Evolutionary conservation across 371 early-diverging fungal species (phyloP).

Genomic region (Lichtheimia ramosa): DNA sequence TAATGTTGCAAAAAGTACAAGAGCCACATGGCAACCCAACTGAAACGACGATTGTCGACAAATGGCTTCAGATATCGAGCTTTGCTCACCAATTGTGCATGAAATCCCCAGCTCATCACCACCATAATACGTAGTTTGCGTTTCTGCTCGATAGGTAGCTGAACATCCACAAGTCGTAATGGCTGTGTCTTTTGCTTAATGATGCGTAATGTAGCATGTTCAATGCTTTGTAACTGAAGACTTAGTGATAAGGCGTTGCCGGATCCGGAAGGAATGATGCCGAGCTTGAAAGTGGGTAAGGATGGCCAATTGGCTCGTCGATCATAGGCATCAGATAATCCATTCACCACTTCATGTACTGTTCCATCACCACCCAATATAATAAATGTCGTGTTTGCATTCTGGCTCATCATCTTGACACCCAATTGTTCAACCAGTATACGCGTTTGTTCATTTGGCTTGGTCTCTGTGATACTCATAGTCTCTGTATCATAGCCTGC

Average conservation of each 20-base stretch:
- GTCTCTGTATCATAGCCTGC: constrained; percentile 9
- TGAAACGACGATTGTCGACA: constrained; percentile 47
- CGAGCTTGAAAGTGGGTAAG: constrained; percentile 22
- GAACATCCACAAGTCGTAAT: constrained; percentile 32
- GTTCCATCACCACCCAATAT: constrained; percentile 53
- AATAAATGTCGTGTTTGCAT: constrained; percentile 17
- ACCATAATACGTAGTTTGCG: constrained; percentile 26
- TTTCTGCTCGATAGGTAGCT: constrained; percentile 14
- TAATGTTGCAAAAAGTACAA: constrained; percentile 35
- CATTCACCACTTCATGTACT: constrained; percentile 47
- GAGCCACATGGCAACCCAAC: constrained; percentile 34
- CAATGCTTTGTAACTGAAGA: constrained; percentile 24
- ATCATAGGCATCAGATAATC: constrained; percentile 29
- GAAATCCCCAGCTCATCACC: constrained; percentile 54
- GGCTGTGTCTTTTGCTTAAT: constrained; percentile 32
- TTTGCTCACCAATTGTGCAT: constrained; percentile 50
- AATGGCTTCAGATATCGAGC: constrained; percentile 33
- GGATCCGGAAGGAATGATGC: constrained; percentile 43
- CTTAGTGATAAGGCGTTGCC: constrained; percentile 49
- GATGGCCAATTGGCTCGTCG: neutral
- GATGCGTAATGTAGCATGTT: constrained; percentile 33
- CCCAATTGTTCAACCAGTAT: constrained; percentile 11
- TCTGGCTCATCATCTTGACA: neutral
- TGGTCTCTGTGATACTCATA: constrained; percentile 11
- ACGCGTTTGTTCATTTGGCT: constrained; percentile 9